These are phyloP conservation scores for Hypoxylon trugodes DNA, from an alignment of 495 filamentous ascomycete species.

Conservation along the genomic window DNA sequence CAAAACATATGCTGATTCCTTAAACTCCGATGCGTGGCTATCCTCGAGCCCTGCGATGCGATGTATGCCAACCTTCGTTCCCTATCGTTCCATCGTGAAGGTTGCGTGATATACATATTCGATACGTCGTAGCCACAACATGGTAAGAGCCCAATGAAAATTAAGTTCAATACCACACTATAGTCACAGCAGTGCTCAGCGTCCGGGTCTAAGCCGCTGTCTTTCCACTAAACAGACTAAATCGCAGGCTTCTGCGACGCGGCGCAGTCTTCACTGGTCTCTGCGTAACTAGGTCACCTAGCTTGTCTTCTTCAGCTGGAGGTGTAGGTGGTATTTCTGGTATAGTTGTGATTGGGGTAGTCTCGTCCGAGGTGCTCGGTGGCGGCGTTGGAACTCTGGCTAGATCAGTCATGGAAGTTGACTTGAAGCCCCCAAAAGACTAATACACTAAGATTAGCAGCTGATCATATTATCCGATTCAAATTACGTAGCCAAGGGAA, in stretches of 20 bases:
- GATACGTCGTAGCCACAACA: neutral
- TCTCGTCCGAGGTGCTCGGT: constrained; percentile 39
- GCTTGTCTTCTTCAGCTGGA: constrained; percentile 40
- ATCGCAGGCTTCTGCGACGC: constrained; percentile 41
- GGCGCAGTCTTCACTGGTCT: constrained; percentile 35
- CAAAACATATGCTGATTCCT: neutral
- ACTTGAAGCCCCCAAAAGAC: constrained; percentile 42
- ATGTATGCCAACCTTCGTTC: constrained; percentile 19
- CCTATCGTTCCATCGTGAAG: constrained; percentile 15
- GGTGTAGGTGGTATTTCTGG: constrained; percentile 45
- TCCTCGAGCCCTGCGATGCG: constrained; percentile 21
- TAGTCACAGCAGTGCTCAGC: neutral
- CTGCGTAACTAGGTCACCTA: constrained; percentile 32
- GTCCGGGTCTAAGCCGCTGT: constrained; percentile 4
- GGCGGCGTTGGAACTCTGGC: constrained; percentile 37
- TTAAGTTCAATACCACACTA: neutral
- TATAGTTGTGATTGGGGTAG: constrained; percentile 42
- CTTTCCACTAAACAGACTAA: constrained; percentile 41
- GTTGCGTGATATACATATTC: neutral
- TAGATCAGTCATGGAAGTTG: constrained; percentile 39
- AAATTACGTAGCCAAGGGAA: constrained; percentile 2
- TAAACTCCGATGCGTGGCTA: constrained; percentile 24
- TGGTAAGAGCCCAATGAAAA: neutral
- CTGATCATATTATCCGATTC: constrained; percentile 4
- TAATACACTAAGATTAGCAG: constrained; percentile 32